phyloP scores from a whole-genome alignment of 768 basidiomycete species.

The Cystobasidium onofrii region DNA sequence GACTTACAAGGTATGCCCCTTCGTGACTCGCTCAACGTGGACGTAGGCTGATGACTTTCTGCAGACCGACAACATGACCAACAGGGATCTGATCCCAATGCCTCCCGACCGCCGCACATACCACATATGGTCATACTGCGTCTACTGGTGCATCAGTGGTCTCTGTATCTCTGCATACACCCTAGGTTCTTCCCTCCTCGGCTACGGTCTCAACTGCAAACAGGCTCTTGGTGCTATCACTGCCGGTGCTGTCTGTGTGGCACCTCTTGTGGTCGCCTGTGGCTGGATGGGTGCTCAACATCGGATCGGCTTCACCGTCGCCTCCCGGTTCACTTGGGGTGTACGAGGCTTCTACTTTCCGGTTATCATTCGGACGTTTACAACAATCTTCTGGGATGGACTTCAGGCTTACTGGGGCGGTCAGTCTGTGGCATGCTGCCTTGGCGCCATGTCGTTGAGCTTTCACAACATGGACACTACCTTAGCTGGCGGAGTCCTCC shows the following conservation, averaged over 20 bases:
- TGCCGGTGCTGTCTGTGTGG: constrained; percentile 37
- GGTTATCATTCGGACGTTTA: constrained; percentile 35
- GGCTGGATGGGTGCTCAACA: constrained; percentile 36
- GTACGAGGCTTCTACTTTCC: constrained; percentile 36
- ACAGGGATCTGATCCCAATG: constrained; percentile 41
- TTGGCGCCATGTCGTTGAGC: constrained; percentile 37
- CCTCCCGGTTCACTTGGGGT: constrained; percentile 36
- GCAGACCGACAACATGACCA: constrained; percentile 28
- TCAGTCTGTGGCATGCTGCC: constrained; percentile 37
- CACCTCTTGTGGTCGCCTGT: constrained; percentile 34
- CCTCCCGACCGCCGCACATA: constrained; percentile 39
- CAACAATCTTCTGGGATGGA: constrained; percentile 38
- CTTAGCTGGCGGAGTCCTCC: constrained; percentile 10
- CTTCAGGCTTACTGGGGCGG: constrained; percentile 39
- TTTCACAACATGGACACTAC: constrained; percentile 31
- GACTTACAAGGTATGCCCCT: neutral
- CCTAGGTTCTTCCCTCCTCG: constrained; percentile 36
- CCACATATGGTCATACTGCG: constrained; percentile 34
- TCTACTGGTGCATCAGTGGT: constrained; percentile 10
- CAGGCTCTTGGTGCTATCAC: constrained; percentile 36
- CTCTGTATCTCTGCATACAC: constrained; percentile 33
- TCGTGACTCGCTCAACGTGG: neutral
- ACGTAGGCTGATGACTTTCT: neutral
- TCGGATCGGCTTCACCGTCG: constrained; percentile 39
- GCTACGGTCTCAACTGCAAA: constrained; percentile 34